These are phyloP conservation scores for Trichoderma koningii DNA, from an alignment of 2,329 filamentous ascomycete genomes.

Conservation along the genomic window DNA sequence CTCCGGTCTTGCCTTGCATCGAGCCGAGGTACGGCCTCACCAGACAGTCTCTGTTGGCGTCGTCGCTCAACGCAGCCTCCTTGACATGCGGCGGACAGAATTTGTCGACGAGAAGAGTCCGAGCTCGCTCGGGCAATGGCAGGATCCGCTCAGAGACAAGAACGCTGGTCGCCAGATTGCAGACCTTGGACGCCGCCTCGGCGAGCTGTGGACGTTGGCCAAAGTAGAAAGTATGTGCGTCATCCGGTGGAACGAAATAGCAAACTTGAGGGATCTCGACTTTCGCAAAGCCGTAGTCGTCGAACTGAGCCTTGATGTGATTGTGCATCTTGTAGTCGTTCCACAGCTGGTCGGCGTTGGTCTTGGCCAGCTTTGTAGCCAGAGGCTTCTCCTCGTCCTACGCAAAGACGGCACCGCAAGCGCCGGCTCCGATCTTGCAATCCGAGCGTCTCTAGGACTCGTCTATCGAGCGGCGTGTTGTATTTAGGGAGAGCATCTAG, in stretches of 20 bases:
- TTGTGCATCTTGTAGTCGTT: conserved; percentile 27
- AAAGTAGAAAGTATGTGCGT: conserved; percentile 17
- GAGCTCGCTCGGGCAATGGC: conserved; percentile 33
- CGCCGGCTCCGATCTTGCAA: conserved; percentile 32
- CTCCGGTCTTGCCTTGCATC: background rate
- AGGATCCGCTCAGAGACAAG: conserved; percentile 34
- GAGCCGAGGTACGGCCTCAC: conserved; percentile 33
- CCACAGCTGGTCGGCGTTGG: conserved; percentile 13
- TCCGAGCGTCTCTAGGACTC: too few relatives aligned
- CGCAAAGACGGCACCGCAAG: conserved; percentile 31
- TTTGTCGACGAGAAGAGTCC: conserved; percentile 30
- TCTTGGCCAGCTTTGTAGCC: conserved; percentile 31
- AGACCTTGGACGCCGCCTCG: conserved; percentile 19
- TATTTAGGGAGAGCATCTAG: too few relatives aligned
- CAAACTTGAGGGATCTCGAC: conserved; percentile 26
- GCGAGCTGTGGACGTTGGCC: conserved; percentile 7
- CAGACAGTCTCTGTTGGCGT: conserved; percentile 33
- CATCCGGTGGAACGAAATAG: background rate
- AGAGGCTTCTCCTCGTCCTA: conserved; percentile 10
- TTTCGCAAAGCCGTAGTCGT: background rate
- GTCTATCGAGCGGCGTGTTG: too few relatives aligned
- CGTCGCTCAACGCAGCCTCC: conserved; percentile 20
- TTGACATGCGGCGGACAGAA: conserved; percentile 29
- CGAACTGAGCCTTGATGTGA: conserved; percentile 9
- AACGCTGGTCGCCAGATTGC: conserved; percentile 30